Conservation (phyloP, 2,329 filamentous ascomycete genomes). For the Stenocarpella maydis region DNA sequence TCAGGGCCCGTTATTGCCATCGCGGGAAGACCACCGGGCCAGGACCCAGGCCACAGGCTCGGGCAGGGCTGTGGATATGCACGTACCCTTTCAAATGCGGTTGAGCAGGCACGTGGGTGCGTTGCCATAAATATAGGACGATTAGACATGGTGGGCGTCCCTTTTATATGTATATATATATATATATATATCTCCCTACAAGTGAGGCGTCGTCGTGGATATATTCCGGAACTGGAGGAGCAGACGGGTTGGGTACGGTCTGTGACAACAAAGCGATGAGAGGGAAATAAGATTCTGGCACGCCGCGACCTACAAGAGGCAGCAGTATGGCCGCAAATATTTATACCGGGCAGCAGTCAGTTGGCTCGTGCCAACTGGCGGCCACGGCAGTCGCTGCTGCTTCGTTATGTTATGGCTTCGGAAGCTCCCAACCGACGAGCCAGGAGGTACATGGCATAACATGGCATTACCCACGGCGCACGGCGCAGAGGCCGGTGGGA, state of each 20-base stretch:
- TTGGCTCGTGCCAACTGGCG: constrained; percentile 15
- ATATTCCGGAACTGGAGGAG: not conserved
- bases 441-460: not conserved
- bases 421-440: not conserved
- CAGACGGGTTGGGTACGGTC: not conserved
- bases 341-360: constrained; percentile 31
- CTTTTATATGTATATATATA: not conserved
- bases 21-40: constrained; percentile 9
- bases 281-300: too few relatives aligned
- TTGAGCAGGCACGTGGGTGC: constrained; percentile 94
- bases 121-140: constrained; percentile 93
- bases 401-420: constrained; percentile 15
- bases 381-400: constrained; percentile 22
- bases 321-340: constrained; percentile 30
- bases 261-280: constrained; percentile 14
- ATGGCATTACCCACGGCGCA: not conserved
- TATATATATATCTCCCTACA: not conserved
- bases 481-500: not conserved
- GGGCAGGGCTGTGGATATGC: constrained; percentile 23
- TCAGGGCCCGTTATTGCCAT: constrained; percentile 27
- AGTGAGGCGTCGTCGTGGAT: not conserved
- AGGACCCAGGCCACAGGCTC: constrained; percentile 27
- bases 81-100: constrained; percentile 91
- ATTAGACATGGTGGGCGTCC: constrained; percentile 66
- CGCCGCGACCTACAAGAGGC: constrained; percentile 1